phyloP scores from a whole-genome alignment of 1,139 yeast species.

The Sugiyamaella castrensis region DNA sequence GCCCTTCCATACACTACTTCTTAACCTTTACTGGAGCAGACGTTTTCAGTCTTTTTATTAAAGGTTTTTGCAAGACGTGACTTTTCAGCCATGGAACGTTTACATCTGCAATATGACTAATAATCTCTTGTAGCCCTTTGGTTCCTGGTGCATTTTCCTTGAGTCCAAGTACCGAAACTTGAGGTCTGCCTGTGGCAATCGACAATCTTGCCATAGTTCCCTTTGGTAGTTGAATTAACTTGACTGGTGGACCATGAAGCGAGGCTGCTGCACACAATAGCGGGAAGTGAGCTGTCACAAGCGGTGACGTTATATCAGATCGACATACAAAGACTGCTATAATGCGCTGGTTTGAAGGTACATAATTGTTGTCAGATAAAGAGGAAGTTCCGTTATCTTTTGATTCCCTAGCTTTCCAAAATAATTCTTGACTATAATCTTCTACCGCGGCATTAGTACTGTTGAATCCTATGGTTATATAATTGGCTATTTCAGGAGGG shows the following conservation, averaged over 20 bases:
- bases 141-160: constrained; percentile 12
- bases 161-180: constrained; percentile 17
- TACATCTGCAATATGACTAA: constrained; percentile 5
- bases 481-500: constrained; percentile 12
- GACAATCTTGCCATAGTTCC: constrained; percentile 23
- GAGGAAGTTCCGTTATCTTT: background rate
- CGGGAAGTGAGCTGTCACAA: constrained; percentile 27
- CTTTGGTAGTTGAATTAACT: constrained; percentile 24
- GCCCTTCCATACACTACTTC: constrained; percentile 2
- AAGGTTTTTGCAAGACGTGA: constrained; percentile 13
- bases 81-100: constrained; percentile 18
- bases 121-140: constrained; percentile 7
- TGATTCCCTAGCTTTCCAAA: constrained; percentile 5
- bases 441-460: constrained; percentile 23
- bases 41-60: constrained; percentile 17
- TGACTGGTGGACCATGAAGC: constrained; percentile 13
- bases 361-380: background rate
- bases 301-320: constrained; percentile 24
- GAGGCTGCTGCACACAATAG: constrained; percentile 25
- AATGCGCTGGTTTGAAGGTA: background rate
- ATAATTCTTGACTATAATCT: constrained; percentile 11
- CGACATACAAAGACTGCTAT: constrained; percentile 26
- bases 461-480: constrained; percentile 24
- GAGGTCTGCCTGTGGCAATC: constrained; percentile 12
- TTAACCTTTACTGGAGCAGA: constrained; percentile 16